Evolutionary conservation across 768 basidiomycete species (phyloP).

Genomic region (Naganishia onofrii): DNA sequence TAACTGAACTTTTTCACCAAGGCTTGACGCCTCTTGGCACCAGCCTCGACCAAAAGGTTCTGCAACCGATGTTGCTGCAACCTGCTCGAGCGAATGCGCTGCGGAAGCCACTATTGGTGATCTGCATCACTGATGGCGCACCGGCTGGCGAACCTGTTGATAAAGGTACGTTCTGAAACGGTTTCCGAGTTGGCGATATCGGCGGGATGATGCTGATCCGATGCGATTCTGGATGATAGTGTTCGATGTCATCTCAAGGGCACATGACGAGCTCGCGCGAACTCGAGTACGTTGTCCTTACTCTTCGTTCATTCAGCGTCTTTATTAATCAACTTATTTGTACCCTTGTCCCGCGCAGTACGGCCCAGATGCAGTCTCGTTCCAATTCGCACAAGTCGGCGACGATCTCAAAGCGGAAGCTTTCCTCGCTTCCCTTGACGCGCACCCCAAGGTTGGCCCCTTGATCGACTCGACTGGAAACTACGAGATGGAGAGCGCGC

Average conservation of each 20-base stretch:
- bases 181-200: conserved; percentile 10
- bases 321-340: not conserved
- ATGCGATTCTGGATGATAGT: conserved; percentile 18
- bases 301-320: not conserved
- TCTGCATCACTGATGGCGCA: conserved; percentile 45
- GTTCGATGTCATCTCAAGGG: conserved; percentile 47
- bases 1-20: not conserved
- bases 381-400: conserved; percentile 51
- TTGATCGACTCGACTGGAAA: conserved; percentile 52
- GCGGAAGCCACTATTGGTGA: conserved; percentile 54
- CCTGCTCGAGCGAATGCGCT: conserved; percentile 48
- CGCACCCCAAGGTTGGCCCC: conserved; percentile 50
- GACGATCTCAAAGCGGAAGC: conserved; percentile 51
- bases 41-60: conserved; percentile 51
- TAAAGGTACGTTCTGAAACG: conserved; percentile 9
- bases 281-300: conserved; percentile 37
- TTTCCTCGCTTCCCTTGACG: conserved; percentile 52
- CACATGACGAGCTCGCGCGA: conserved; percentile 47
- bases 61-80: conserved; percentile 54
- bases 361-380: conserved; percentile 50
- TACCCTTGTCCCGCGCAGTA: conserved; percentile 22
- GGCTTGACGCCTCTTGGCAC: conserved; percentile 54
- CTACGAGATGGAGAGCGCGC: conserved; percentile 47
- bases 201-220: not conserved
- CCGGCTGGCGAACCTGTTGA: conserved; percentile 48